Conservation (phyloP, 805 yeast species). For the Hemisphaericaspora nanyangensis region DNA sequence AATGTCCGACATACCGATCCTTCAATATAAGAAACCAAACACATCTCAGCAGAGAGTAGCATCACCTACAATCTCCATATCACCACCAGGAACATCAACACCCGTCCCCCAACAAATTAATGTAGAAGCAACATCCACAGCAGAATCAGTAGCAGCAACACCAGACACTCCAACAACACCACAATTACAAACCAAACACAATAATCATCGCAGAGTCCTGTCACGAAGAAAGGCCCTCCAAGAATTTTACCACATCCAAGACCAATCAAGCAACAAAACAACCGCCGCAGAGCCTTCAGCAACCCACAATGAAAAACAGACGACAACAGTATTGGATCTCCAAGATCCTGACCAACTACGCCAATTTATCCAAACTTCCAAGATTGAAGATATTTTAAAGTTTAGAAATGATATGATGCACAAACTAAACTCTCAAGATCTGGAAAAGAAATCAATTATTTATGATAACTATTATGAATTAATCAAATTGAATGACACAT, state of each 20-base stretch:
- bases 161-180: slow-evolving; percentile 3
- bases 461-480: slow-evolving; percentile 74
- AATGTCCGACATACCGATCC: slow-evolving; percentile 12
- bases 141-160: neutral
- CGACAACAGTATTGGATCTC: neutral
- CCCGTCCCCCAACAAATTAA: neutral
- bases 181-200: neutral
- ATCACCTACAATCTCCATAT: slow-evolving; percentile 2
- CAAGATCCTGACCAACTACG: slow-evolving; percentile 16
- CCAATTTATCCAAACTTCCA: slow-evolving; percentile 17
- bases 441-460: slow-evolving; percentile 64
- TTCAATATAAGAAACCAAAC: slow-evolving; percentile 27
- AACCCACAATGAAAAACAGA: neutral
- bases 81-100: slow-evolving; percentile 4
- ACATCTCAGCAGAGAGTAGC: slow-evolving; percentile 1
- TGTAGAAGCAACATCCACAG: neutral
- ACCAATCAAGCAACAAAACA: slow-evolving; percentile 5
- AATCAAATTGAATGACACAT: slow-evolving; percentile 60
- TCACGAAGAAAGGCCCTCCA: slow-evolving; percentile 39
- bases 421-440: slow-evolving; percentile 49
- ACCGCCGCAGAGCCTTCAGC: slow-evolving; percentile 2
- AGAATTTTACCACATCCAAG: slow-evolving; percentile 34
- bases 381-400: slow-evolving; percentile 28
- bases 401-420: slow-evolving; percentile 36
- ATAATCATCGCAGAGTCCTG: slow-evolving; percentile 28